Evolutionary conservation across 345 rosid species (phyloP).

Genomic region (Eutrema heterophyllum): DNA sequence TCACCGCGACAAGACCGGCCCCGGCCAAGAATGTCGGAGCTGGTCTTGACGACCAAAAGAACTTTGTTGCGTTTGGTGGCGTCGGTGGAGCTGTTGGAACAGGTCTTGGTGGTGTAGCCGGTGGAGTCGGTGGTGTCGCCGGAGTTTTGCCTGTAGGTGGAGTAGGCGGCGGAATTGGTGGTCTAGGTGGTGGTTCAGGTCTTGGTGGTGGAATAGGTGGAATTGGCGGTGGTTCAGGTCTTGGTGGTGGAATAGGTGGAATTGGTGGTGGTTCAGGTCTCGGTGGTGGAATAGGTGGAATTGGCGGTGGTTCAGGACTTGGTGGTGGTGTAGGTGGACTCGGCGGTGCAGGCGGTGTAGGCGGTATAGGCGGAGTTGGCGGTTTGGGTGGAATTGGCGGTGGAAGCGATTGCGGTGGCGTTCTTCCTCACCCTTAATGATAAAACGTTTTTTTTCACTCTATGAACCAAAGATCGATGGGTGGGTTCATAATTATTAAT

Average conservation of each 20-base stretch:
- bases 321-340: conserved; percentile 34
- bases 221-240: conserved; percentile 16
- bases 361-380: conserved; percentile 33
- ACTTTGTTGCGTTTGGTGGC: conserved; percentile 43
- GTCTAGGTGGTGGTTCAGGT: conserved; percentile 27
- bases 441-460: not conserved
- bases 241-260: conserved; percentile 32
- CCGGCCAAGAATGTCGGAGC: conserved; percentile 31
- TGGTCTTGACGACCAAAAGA: conserved; percentile 64
- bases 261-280: conserved; percentile 27
- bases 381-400: conserved; percentile 30
- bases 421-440: conserved; percentile 21
- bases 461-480: not conserved
- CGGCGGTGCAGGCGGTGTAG: conserved; percentile 33
- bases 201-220: conserved; percentile 33
- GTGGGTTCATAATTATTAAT: conserved; percentile 2
- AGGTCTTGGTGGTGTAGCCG: conserved; percentile 28
- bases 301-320: conserved; percentile 33
- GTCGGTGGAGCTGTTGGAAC: conserved; percentile 43
- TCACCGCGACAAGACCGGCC: conserved; percentile 40
- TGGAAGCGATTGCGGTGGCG: conserved; percentile 38
- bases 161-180: conserved; percentile 29
- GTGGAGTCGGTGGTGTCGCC: conserved; percentile 25
- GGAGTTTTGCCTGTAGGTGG: conserved; percentile 29
- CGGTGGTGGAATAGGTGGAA: conserved; percentile 18